Conservation (phyloP, 306 rosid genomes). For the Alnus rubra region DNA sequence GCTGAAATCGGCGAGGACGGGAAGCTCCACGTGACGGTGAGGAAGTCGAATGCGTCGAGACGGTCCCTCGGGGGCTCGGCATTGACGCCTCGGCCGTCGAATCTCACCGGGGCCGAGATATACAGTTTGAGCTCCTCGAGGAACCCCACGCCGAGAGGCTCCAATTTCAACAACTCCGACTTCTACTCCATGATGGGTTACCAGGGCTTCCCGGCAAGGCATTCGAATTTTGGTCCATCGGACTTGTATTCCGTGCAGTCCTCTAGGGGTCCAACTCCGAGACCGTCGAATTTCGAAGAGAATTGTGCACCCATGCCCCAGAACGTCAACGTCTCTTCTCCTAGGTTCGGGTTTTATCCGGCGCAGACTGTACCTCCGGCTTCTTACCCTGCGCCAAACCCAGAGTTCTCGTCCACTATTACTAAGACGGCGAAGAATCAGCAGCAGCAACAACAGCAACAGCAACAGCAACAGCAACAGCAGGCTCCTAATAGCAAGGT, state of each 20-base stretch:
- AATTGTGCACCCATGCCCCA: constrained; percentile 41
- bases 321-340: constrained; percentile 29
- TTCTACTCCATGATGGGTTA: constrained; percentile 92
- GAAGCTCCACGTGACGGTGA: constrained; percentile 83
- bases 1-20: constrained; percentile 92
- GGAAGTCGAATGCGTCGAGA: constrained; percentile 83
- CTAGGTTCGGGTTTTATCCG: constrained; percentile 68
- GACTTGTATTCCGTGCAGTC: constrained; percentile 88
- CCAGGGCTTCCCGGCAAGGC: constrained; percentile 53
- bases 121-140: constrained; percentile 87
- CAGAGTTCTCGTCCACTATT: constrained; percentile 62
- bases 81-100: constrained; percentile 91
- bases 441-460: constrained; percentile 22
- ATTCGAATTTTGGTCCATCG: constrained; percentile 72
- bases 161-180: constrained; percentile 82
- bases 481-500: constrained; percentile 34
- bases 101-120: constrained; percentile 96
- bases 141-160: constrained; percentile 89
- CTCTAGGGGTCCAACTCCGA: constrained; percentile 79
- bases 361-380: constrained; percentile 42
- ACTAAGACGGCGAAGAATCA: constrained; percentile 44
- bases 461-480: constrained; percentile 28
- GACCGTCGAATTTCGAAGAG: constrained; percentile 91
- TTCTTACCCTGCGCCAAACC: constrained; percentile 84
- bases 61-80: constrained; percentile 54